Evolutionary conservation across 2,329 filamentous ascomycete species (phyloP), one percentile per base, ranked within the genome.

Genomic region (Curvularia lunata): DNA sequence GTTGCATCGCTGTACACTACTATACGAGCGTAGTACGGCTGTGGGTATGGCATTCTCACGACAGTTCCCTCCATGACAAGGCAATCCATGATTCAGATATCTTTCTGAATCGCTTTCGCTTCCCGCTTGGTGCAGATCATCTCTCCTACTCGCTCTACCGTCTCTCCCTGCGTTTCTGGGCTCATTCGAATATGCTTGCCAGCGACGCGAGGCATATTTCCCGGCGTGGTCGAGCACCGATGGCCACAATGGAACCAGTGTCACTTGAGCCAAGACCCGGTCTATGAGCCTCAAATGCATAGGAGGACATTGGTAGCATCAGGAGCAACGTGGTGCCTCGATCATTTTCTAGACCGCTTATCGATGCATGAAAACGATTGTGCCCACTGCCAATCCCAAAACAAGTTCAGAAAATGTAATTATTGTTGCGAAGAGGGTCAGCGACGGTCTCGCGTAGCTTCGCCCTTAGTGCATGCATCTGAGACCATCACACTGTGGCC

Each of bases 361-460:
- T 32, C 30, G 12, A 16, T 12, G n/a, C 32, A 38, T 48, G 25
- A 27, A 27, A 5, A 27, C 2, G 25, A 27, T 27, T 1, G 25
- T 27, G 25, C 25, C 25, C 8, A n/a, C n/a, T 16, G 25, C 25
- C 43, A 46, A 30, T 19, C 8, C 43, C 18, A 32, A 46, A 30
- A 19, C 37, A 56, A 21, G 48, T 46, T 40, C 45, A 25, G 34
- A 47, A 47, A 13, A 28, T 46, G 32, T 40, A 32, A 52, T 32
- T 47, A 16, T 25, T 46, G 48, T 13, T 46, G 34, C 25, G 19
- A 18, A 45, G 25, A 46, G 47, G 41, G 27, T 52, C 27, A 34
- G 12, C 32, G 42, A 46, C 48, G 23, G 23, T 41, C 48, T 46
- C 19, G 18, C 23, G 30, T 54, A 54, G 52, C 37, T 32, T 48